Conservation (phyloP, 2,329 filamentous ascomycete species). For the Penicillium sp. region DNA sequence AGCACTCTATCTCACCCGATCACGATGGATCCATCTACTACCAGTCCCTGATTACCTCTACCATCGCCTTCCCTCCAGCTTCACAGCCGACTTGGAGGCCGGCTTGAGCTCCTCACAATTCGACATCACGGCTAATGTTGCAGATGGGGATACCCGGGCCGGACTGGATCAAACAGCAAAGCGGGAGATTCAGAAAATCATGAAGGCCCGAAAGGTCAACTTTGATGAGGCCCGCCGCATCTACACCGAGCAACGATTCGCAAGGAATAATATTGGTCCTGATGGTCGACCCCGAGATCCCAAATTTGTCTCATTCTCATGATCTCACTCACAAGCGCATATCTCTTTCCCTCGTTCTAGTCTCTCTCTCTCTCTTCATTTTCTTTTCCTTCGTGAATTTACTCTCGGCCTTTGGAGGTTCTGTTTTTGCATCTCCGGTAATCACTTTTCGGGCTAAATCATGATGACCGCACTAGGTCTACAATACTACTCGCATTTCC, state of each 20-base stretch:
- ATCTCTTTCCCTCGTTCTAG: conserved; percentile 1
- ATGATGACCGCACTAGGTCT: neutral
- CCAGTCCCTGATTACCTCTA: conserved; percentile 74
- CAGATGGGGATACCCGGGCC: conserved; percentile 75
- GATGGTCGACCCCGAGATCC: conserved; percentile 89
- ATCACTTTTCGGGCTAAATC: neutral
- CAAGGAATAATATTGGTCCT: conserved; percentile 82
- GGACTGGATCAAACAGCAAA: conserved; percentile 84
- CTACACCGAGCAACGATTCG: conserved; percentile 85
- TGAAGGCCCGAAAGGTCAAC: conserved; percentile 80
- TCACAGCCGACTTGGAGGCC: conserved; percentile 83
- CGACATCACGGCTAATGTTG: conserved; percentile 80
- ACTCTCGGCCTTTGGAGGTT: neutral
- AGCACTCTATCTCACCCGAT: conserved; percentile 81
- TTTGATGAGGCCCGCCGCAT: conserved; percentile 91
- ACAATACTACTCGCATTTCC: neutral
- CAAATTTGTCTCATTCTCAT: conserved; percentile 93
- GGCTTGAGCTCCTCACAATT: conserved; percentile 85
- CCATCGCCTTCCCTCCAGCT: conserved; percentile 75
- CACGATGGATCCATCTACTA: conserved; percentile 74
- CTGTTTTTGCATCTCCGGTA: neutral
- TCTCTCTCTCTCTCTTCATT: conserved; percentile 8
- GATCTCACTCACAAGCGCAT: conserved; percentile 31
- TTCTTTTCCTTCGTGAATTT: conserved; percentile 8
- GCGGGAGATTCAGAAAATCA: conserved; percentile 82